Evolutionary conservation across 2,329 filamentous ascomycete genomes (phyloP), one percentile per base, ranked within the genome.

Genomic region (Colletotrichum sp.): DNA sequence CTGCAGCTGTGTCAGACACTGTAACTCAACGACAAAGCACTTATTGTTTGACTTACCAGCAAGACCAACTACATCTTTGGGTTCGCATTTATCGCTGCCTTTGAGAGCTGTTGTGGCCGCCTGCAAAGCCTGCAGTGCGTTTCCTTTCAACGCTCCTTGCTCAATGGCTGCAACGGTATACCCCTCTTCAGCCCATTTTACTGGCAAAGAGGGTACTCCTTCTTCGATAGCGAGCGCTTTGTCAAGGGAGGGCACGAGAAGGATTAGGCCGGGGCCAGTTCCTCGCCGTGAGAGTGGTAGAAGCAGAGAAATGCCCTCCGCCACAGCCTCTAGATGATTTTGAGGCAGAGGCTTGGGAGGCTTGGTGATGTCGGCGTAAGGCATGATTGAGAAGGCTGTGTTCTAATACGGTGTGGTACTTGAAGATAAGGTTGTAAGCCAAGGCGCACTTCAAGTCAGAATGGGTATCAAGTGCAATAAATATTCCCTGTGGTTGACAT

Each of bases 151-250:
- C 21, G 16, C 82, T 8, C 83, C 84, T 1, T 81, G 79, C 55
- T 86, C 80, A 62, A 94, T 81, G 80, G 93, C 88, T 1, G 85
- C 90, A 5, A 94, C 91, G 0, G 89, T 85, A 78, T 91, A 94
- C 0, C 93, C 91, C 80, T 94, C 93, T 80, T 95, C 93, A 0
- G 92, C 92, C 93, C 93, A 94, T 82, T 94, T 95, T 76, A 90
- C 80, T 16, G 91, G 79, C 0, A 91, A 90, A 10, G 89, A 86
- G 1, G 92, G 92, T 68, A 86, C 85, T 76, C 71, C 82, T 78
- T 79, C 79, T 61, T 69, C 76, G 30, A 78, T 81, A 38, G 68
- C 77, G 43, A 78, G 36, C 12, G 61, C 34, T 18, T 48, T 65
- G 21, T 65, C 61, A 5, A 65, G 36, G 2, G 61, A 65, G 4